Evolutionary conservation across 2,329 filamentous ascomycete genomes (phyloP).

Genomic region (Shiraia sp.): DNA sequence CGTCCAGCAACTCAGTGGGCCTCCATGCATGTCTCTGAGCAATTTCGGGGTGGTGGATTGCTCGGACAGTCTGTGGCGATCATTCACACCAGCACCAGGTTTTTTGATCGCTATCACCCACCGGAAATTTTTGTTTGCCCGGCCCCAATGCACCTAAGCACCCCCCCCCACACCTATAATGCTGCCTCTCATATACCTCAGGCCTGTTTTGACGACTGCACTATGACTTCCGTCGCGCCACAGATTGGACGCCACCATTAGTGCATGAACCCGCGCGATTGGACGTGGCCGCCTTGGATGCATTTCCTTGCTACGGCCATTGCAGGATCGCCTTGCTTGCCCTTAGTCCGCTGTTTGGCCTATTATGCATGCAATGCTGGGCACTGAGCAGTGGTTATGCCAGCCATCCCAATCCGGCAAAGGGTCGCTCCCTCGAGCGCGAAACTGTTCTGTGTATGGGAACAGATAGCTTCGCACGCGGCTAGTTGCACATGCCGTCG

Average conservation of each 20-base stretch:
- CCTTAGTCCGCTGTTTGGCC: slow-evolving; percentile 34
- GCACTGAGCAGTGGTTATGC: slow-evolving; percentile 1
- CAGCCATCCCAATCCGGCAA: neutral
- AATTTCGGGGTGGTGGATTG: slow-evolving; percentile 25
- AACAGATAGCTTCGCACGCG: slow-evolving; percentile 18
- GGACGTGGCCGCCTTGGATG: slow-evolving; percentile 18
- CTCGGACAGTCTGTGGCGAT: slow-evolving; percentile 44
- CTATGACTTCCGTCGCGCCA: slow-evolving; percentile 18
- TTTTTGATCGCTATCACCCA: slow-evolving; percentile 33
- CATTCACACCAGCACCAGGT: slow-evolving; percentile 32
- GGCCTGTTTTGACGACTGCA: slow-evolving; percentile 29
- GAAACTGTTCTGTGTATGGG: slow-evolving; percentile 10
- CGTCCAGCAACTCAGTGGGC: slow-evolving; percentile 28
- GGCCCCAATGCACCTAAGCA: slow-evolving; percentile 15
- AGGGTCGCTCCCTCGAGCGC: neutral
- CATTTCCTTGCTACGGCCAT: slow-evolving; percentile 10
- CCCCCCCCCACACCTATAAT: slow-evolving; percentile 24
- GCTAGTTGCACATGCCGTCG: slow-evolving; percentile 19
- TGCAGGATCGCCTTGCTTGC: slow-evolving; percentile 26
- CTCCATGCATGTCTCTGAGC: slow-evolving; percentile 28
- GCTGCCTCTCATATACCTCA: slow-evolving; percentile 23
- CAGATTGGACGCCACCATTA: slow-evolving; percentile 31
- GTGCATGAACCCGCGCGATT: slow-evolving; percentile 25
- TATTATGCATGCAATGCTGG: slow-evolving; percentile 15
- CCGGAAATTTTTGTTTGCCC: slow-evolving; percentile 42